A percentile compares a stretch with the other conserved stretches of the same genome.
Conservation (phyloP, 768 basidiomycete species). For the Suillus clintonianus region DNA sequence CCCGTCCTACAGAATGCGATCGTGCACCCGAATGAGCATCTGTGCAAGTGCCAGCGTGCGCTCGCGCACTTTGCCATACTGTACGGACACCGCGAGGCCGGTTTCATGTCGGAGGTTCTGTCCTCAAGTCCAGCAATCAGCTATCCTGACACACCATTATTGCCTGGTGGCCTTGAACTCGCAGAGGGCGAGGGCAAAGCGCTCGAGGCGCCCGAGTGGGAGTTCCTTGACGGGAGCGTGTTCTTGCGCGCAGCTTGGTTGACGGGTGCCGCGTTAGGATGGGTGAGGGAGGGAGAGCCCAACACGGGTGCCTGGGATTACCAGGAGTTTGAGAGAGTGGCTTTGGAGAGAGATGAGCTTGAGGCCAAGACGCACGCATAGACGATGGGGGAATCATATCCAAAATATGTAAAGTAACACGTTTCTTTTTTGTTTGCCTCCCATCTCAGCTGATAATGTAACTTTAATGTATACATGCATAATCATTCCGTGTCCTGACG, state of each 20-base stretch:
- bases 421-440: background rate
- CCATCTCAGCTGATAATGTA: background rate
- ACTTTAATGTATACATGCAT: background rate
- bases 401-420: background rate
- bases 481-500: background rate
- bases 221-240: slow-evolving; percentile 56
- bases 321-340: slow-evolving; percentile 27
- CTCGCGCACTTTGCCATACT: slow-evolving; percentile 45
- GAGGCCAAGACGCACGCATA: slow-evolving; percentile 5
- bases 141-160: background rate
- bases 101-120: slow-evolving; percentile 31
- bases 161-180: slow-evolving; percentile 6
- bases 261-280: slow-evolving; percentile 44
- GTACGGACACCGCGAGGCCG: slow-evolving; percentile 44
- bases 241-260: slow-evolving; percentile 61
- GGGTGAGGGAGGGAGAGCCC: slow-evolving; percentile 41
- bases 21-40: slow-evolving; percentile 61
- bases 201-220: slow-evolving; percentile 47
- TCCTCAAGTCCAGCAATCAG: background rate
- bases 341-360: slow-evolving; percentile 21
- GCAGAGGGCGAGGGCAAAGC: slow-evolving; percentile 14
- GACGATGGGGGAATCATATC: background rate
- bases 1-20: slow-evolving; percentile 53
- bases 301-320: slow-evolving; percentile 30
- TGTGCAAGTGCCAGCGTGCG: slow-evolving; percentile 51